Conservation (phyloP, 2,329 filamentous ascomycete species). For the Dothideomycetes sp. region DNA sequence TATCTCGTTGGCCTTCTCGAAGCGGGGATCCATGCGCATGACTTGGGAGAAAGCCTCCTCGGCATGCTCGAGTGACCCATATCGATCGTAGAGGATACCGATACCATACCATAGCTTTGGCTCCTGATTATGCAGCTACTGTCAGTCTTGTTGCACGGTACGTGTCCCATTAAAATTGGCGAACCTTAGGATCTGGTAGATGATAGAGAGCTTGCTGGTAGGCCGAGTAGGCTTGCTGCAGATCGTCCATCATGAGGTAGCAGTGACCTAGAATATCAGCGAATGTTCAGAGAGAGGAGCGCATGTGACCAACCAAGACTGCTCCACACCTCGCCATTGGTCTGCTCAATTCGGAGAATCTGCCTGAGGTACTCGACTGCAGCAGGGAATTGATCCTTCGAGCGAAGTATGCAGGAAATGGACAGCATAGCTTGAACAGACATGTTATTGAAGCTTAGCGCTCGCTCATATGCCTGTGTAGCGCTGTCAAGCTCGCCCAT, state of each 20-base stretch:
- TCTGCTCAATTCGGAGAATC: constrained; percentile 78
- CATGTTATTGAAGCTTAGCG: constrained; percentile 74
- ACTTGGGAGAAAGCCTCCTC: constrained; percentile 98
- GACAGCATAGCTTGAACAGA: constrained; percentile 89
- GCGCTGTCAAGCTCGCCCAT: constrained; percentile 83
- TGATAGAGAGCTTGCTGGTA: constrained; percentile 95
- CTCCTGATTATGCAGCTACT: constrained; percentile 45
- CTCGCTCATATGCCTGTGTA: constrained; percentile 81
- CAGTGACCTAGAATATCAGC: constrained; percentile 61
- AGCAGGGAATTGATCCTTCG: constrained; percentile 85
- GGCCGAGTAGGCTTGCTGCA: constrained; percentile 91
- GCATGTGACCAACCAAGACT: constrained; percentile 58
- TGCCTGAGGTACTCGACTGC: constrained; percentile 87
- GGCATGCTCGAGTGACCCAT: constrained; percentile 91
- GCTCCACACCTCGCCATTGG: constrained; percentile 93
- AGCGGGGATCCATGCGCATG: constrained; percentile 95
- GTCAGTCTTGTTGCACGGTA: not conserved
- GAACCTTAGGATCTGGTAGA: constrained; percentile 80
- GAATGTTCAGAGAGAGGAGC: not conserved
- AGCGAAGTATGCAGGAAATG: constrained; percentile 82
- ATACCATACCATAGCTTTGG: constrained; percentile 99
- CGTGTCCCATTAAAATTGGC: constrained; percentile 14
- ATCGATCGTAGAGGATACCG: constrained; percentile 91
- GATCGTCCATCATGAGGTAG: constrained; percentile 96
- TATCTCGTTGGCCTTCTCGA: constrained; percentile 98